Evolutionary conservation across 805 yeast genomes (phyloP).

Genomic region (Ascoidea asiatica): DNA sequence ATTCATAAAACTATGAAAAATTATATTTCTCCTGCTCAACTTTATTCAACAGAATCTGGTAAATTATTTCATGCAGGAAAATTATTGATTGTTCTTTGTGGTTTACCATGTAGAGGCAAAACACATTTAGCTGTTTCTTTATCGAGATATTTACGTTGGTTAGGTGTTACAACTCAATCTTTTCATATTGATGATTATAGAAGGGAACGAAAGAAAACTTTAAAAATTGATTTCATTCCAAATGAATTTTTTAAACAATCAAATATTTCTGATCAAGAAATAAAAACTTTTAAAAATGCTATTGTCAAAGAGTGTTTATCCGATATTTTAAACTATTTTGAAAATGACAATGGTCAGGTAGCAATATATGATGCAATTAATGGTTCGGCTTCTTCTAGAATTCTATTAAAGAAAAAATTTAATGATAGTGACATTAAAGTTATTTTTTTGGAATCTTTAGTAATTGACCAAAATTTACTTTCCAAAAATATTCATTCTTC

Average conservation of each 20-base stretch:
- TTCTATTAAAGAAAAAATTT: slow-evolving; percentile 40
- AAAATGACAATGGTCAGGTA: slow-evolving; percentile 75
- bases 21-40: slow-evolving; percentile 76
- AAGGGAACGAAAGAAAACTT: slow-evolving; percentile 27
- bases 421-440: slow-evolving; percentile 52
- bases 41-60: slow-evolving; percentile 87
- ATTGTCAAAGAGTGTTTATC: slow-evolving; percentile 49
- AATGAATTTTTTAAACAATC: slow-evolving; percentile 46
- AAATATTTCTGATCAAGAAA: slow-evolving; percentile 21
- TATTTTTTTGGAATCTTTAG: slow-evolving; percentile 76
- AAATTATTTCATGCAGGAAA: slow-evolving; percentile 92
- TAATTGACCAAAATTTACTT: slow-evolving; percentile 59
- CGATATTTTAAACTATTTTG: slow-evolving; percentile 62
- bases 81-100: slow-evolving; percentile 76
- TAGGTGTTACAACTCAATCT: slow-evolving; percentile 85
- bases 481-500: slow-evolving; percentile 75
- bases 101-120: slow-evolving; percentile 92
- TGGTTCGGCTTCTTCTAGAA: slow-evolving; percentile 58
- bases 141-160: slow-evolving; percentile 88
- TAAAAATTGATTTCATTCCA: slow-evolving; percentile 38
- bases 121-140: slow-evolving; percentile 85
- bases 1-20: slow-evolving; percentile 54
- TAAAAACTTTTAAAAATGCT: slow-evolving; percentile 37
- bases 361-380: slow-evolving; percentile 95
- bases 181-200: slow-evolving; percentile 91